Evolutionary conservation across 2,329 filamentous ascomycete genomes (phyloP).

Genomic region (Fusarium staphyleae): DNA sequence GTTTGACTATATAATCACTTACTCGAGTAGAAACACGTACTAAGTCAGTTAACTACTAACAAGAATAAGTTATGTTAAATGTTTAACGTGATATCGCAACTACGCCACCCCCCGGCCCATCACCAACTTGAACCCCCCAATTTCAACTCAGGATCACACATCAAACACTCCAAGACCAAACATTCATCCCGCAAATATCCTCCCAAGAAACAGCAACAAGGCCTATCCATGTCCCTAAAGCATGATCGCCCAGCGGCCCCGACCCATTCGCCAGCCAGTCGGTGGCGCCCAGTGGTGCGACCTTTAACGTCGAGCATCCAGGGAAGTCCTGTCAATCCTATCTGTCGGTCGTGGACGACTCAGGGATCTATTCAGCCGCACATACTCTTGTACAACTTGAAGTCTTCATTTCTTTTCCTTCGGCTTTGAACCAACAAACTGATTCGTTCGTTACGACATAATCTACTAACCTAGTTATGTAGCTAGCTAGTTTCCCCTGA

Average conservation of each 20-base stretch:
- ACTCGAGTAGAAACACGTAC: too few species aligned
- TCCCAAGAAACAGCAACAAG: slow-evolving; percentile 9
- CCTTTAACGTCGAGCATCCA: slow-evolving; percentile 7
- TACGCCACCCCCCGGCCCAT: too few species aligned
- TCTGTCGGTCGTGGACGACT: slow-evolving; percentile 11
- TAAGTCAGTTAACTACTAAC: too few species aligned
- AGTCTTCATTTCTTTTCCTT: not conserved
- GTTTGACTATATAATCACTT: too few species aligned
- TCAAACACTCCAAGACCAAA: not conserved
- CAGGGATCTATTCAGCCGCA: slow-evolving; percentile 28
- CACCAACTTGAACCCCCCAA: not conserved
- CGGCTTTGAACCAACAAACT: not conserved
- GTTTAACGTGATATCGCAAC: too few species aligned
- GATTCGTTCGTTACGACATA: too few species aligned
- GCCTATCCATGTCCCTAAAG: slow-evolving; percentile 1
- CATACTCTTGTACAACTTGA: slow-evolving; percentile 4
- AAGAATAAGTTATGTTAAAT: too few species aligned
- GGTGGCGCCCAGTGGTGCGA: slow-evolving; percentile 31
- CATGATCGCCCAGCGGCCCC: slow-evolving; percentile 3
- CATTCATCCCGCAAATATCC: not conserved
- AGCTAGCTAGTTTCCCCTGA: too few species aligned
- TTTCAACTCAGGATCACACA: not conserved
- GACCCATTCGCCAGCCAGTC: slow-evolving; percentile 8
- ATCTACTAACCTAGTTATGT: too few species aligned
- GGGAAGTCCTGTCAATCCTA: not conserved